These are phyloP conservation scores for Grosmannia serpens DNA, from an alignment of 2,329 filamentous ascomycete species.

Conservation along the genomic window DNA sequence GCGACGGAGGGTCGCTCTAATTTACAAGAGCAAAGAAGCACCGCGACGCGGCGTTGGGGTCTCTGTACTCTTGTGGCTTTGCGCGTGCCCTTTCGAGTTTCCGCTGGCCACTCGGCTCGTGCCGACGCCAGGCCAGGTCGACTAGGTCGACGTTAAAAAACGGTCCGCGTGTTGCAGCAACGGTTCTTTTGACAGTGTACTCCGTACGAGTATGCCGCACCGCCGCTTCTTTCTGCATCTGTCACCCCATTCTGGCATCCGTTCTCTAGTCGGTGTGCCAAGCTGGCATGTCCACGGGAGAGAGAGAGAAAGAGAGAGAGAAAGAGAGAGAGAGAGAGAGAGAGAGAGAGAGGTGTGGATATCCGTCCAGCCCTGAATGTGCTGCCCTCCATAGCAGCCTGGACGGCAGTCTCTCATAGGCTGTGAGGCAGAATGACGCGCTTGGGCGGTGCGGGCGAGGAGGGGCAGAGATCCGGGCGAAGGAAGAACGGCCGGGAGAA, in stretches of 20 bases:
- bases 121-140: background rate
- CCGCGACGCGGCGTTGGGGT: background rate
- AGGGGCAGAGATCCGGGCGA: background rate
- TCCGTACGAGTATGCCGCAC: too few species aligned
- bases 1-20: too few species aligned
- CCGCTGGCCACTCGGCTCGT: background rate
- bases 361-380: too few species aligned
- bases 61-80: background rate
- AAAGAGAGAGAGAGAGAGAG: too few species aligned
- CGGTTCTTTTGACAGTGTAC: too few species aligned
- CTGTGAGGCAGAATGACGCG: background rate
- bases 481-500: background rate
- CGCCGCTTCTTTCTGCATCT: too few species aligned
- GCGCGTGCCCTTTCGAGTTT: background rate
- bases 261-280: too few species aligned
- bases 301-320: too few species aligned
- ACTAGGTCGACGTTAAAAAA: background rate
- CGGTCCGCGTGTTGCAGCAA: background rate
- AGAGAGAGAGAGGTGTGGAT: too few species aligned
- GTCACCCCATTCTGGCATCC: too few species aligned
- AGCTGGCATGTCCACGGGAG: too few species aligned
- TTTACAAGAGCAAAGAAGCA: background rate
- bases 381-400: too few species aligned
- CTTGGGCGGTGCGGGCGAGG: background rate
- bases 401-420: background rate